These are phyloP conservation scores for Wickerhamiella sorbophila DNA, from an alignment of 805 yeast species.

Conservation along the genomic window DNA sequence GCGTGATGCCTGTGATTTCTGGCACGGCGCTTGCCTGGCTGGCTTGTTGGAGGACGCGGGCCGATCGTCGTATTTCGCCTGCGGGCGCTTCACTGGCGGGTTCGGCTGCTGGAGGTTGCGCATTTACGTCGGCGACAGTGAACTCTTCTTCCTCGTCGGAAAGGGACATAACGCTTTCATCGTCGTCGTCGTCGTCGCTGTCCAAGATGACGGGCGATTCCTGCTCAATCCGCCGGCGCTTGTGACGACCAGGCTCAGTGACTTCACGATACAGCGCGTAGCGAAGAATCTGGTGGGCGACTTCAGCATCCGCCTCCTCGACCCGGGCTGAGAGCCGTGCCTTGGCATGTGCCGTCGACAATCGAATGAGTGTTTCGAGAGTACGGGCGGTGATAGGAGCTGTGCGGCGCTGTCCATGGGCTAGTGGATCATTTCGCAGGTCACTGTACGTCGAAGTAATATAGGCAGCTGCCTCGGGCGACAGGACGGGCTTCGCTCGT, in stretches of 20 bases:
- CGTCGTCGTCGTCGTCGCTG: conserved; percentile 22
- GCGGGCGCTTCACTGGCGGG: neutral
- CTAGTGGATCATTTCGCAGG: conserved; percentile 58
- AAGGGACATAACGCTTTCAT: conserved; percentile 35
- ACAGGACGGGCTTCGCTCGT: conserved; percentile 66
- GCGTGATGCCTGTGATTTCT: conserved; percentile 31
- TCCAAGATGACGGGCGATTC: conserved; percentile 18
- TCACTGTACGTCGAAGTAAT: conserved; percentile 70
- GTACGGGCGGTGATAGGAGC: conserved; percentile 98
- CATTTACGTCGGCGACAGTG: conserved; percentile 4
- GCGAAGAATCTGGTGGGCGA: conserved; percentile 73
- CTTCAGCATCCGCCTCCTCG: conserved; percentile 61
- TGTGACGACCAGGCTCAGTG: conserved; percentile 26
- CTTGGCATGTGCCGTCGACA: conserved; percentile 93
- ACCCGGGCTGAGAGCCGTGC: conserved; percentile 71
- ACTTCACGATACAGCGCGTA: conserved; percentile 77
- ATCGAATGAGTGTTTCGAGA: conserved; percentile 84
- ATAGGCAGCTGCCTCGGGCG: conserved; percentile 61
- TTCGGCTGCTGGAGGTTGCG: conserved; percentile 1
- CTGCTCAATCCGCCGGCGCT: conserved; percentile 22
- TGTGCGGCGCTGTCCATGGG: conserved; percentile 38
- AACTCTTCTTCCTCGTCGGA: conserved; percentile 29
- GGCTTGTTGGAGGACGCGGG: neutral
- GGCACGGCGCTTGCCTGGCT: conserved; percentile 1
- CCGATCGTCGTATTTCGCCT: neutral